phyloP scores from a whole-genome alignment of 306 rosid genomes.

The Trifolium subterraneum region DNA sequence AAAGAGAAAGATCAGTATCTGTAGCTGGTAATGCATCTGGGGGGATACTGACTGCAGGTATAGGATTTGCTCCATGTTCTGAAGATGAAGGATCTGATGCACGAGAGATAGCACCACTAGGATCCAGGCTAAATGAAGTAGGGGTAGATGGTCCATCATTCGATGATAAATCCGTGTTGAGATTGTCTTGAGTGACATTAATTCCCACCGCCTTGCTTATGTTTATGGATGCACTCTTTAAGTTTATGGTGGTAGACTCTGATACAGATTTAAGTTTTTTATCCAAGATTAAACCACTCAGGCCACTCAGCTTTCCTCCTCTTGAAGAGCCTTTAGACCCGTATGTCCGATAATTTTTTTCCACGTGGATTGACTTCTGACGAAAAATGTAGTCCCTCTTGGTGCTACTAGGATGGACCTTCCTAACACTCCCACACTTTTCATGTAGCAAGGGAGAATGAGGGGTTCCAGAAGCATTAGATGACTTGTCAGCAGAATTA shows the following conservation, averaged over 20 bases:
- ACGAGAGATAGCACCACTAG: constrained; percentile 45
- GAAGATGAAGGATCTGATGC: constrained; percentile 44
- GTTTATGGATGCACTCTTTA: constrained; percentile 74
- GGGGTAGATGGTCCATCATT: constrained; percentile 53
- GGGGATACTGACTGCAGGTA: constrained; percentile 40
- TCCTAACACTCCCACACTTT: constrained; percentile 58
- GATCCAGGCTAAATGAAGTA: constrained; percentile 50
- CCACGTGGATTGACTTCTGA: constrained; percentile 79
- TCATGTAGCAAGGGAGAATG: constrained; percentile 63
- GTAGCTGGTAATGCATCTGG: constrained; percentile 54
- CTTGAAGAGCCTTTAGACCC: constrained; percentile 82
- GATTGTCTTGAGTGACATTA: constrained; percentile 63
- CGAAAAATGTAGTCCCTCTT: constrained; percentile 86
- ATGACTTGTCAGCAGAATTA: constrained; percentile 55
- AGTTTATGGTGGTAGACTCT: constrained; percentile 63
- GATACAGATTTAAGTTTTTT: constrained; percentile 74
- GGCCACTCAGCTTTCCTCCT: constrained; percentile 70
- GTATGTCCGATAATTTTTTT: constrained; percentile 68
- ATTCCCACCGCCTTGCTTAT: constrained; percentile 74
- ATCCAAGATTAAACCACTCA: constrained; percentile 76
- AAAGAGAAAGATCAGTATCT: constrained; percentile 84
- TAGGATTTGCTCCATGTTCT: constrained; percentile 37
- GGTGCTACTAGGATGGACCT: constrained; percentile 59
- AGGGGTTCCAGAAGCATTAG: constrained; percentile 54
- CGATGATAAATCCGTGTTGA: constrained; percentile 52